phyloP scores from a whole-genome alignment of 495 filamentous ascomycete species.

The Jackrogersella multiformis region DNA sequence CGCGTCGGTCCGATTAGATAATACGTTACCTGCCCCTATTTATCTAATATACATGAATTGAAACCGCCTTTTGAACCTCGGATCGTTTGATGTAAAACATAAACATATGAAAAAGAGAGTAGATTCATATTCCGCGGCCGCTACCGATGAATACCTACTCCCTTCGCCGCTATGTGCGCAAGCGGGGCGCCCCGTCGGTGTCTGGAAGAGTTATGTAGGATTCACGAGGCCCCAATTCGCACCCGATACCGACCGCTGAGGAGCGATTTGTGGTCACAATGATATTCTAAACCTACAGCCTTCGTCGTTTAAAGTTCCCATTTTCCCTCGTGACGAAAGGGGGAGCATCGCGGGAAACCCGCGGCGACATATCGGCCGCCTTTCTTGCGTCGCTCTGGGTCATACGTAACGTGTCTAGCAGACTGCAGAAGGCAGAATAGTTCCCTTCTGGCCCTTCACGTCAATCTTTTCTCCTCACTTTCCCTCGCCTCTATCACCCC shows the following conservation, averaged over 20 bases:
- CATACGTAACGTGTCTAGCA: slow-evolving; percentile 14
- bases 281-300: slow-evolving; percentile 10
- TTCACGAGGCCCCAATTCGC: slow-evolving; percentile 28
- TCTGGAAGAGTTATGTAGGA: slow-evolving; percentile 28
- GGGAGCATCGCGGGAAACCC: background rate
- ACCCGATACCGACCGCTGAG: slow-evolving; percentile 21
- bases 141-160: slow-evolving; percentile 7
- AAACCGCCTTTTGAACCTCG: slow-evolving; percentile 3
- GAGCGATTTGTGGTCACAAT: slow-evolving; percentile 11
- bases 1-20: slow-evolving; percentile 38
- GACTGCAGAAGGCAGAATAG: background rate
- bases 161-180: slow-evolving; percentile 8
- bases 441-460: background rate
- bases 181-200: slow-evolving; percentile 25
- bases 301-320: slow-evolving; percentile 26
- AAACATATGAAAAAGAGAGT: slow-evolving; percentile 10
- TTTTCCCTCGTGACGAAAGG: slow-evolving; percentile 5
- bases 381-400: slow-evolving; percentile 1
- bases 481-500: slow-evolving; percentile 18
- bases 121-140: slow-evolving; percentile 7
- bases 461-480: slow-evolving; percentile 28
- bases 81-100: background rate
- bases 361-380: background rate
- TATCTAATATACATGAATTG: slow-evolving; percentile 17
- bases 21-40: slow-evolving; percentile 20